Percentiles rank a stretch among this genome's conserved stretches.
Evolutionary conservation across 1,139 yeast species (phyloP).

Genomic region (Torulaspora pretoriensis): DNA sequence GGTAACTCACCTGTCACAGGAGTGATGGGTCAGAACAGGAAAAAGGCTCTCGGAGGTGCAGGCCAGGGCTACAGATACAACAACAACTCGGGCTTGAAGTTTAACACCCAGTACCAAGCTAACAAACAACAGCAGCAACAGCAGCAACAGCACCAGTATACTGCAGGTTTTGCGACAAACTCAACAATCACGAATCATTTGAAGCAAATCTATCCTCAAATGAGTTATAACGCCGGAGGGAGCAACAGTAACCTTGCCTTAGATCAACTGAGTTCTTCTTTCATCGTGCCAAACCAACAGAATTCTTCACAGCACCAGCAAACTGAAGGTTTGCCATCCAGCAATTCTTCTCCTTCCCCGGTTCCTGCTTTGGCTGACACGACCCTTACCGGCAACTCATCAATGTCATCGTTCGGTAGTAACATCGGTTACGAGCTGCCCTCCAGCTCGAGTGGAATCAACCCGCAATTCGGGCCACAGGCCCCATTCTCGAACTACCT

Average conservation of each 20-base stretch:
- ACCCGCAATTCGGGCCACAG: conserved; percentile 11
- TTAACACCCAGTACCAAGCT: conserved; percentile 6
- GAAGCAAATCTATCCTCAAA: conserved; percentile 28
- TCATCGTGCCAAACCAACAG: conserved; percentile 9
- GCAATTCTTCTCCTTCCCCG: conserved; percentile 23
- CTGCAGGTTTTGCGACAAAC: conserved; percentile 8
- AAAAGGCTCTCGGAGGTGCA: conserved; percentile 9
- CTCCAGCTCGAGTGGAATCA: conserved; percentile 14
- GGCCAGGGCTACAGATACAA: conserved; percentile 12
- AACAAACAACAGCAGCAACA: conserved; percentile 8
- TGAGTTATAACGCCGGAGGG: conserved; percentile 21
- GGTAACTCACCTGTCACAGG: conserved; percentile 3
- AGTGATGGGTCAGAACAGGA: conserved; percentile 6
- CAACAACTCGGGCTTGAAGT: conserved; percentile 9
- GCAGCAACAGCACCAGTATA: conserved; percentile 7
- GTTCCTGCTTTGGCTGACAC: conserved; percentile 20
- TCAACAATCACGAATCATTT: conserved; percentile 21
- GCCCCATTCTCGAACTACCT: conserved; percentile 13
- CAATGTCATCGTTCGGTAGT: conserved; percentile 16
- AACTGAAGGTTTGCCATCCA: conserved; percentile 16
- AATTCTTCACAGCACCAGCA: conserved; percentile 4
- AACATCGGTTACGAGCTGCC: conserved; percentile 19
- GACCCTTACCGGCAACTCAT: conserved; percentile 18
- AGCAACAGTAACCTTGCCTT: conserved; percentile 17
- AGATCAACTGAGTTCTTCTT: conserved; percentile 14